A percentile compares a stretch with the other conserved stretches of the same genome.
These are phyloP conservation scores for Malus sieversii DNA, from an alignment of 306 rosid genomes.

Conservation along the genomic window DNA sequence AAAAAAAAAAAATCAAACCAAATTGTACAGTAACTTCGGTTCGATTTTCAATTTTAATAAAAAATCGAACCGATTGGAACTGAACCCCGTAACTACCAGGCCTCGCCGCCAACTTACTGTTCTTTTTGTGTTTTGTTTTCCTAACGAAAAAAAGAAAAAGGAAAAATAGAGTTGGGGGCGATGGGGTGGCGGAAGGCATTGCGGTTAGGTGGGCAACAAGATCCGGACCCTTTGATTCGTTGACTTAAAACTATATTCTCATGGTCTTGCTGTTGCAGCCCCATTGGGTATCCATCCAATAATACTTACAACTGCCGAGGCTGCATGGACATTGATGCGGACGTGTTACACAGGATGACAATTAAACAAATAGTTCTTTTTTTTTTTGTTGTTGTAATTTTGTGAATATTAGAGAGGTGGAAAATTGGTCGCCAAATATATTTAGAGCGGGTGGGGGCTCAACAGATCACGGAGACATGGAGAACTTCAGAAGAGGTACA, in stretches of 20 bases:
- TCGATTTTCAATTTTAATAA: too few species aligned
- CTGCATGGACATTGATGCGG: background rate
- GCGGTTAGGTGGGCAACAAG: conserved; percentile 6
- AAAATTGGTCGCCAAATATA: background rate
- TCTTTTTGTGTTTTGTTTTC: background rate
- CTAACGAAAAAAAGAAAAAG: background rate
- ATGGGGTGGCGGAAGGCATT: conserved; percentile 4
- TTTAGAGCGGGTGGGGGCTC: background rate
- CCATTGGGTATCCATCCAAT: too few species aligned
- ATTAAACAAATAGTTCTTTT: background rate
- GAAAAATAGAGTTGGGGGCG: background rate
- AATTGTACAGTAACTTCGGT: rapidly evolving
- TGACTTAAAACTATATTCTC: background rate
- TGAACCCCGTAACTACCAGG: too few species aligned
- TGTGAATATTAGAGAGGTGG: background rate
- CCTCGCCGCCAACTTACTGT: background rate
- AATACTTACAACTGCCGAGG: background rate
- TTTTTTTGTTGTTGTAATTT: too few species aligned
- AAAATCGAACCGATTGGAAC: too few species aligned
- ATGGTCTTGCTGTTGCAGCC: background rate
- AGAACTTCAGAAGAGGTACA: background rate
- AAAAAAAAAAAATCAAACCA: rapidly evolving
- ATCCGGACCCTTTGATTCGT: conserved; percentile 2
- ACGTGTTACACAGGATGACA: background rate
- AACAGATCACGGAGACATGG: background rate